phyloP scores from a whole-genome alignment of 768 basidiomycete species.

The Lactarius vividus region DNA sequence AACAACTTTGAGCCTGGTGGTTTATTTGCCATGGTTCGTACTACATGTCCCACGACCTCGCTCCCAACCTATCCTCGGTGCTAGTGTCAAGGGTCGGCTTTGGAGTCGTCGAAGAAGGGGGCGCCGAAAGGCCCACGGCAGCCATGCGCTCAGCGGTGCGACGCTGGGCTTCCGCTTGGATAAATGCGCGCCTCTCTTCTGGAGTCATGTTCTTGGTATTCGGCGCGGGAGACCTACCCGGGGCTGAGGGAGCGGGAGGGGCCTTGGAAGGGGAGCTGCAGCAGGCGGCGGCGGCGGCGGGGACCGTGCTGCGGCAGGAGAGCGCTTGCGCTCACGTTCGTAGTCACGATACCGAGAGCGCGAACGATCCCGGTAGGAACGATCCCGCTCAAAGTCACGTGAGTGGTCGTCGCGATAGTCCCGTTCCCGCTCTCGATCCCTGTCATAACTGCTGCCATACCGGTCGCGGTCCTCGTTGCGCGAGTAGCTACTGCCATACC shows the following conservation, averaged over 20 bases:
- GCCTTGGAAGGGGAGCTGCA: slow-evolving; percentile 43
- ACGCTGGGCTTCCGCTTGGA: no score
- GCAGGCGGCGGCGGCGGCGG: slow-evolving; percentile 52
- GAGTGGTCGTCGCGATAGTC: slow-evolving; percentile 39
- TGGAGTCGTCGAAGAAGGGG: slow-evolving; percentile 36
- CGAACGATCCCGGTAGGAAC: slow-evolving; percentile 33
- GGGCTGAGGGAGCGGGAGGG: slow-evolving; percentile 50
- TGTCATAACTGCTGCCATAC: slow-evolving; percentile 42
- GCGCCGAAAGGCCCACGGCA: slow-evolving; percentile 61
- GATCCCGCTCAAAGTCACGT: slow-evolving; percentile 45
- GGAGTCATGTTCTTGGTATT: no score
- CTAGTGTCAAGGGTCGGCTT: slow-evolving; percentile 64
- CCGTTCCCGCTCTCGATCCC: slow-evolving; percentile 40
- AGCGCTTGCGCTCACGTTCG: slow-evolving; percentile 36
- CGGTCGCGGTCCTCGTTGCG: no score
- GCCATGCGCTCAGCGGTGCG: no score
- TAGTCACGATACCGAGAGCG: slow-evolving; percentile 30
- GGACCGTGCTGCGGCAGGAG: slow-evolving; percentile 40
- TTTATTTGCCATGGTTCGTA: no score
- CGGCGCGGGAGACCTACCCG: slow-evolving; percentile 57
- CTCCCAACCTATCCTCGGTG: slow-evolving; percentile 51
- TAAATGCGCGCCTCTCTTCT: no score
- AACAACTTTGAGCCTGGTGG: no score
- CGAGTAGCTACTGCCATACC: no score
- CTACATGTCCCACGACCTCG: no score